Base-by-base conservation (phyloP, 331 rosid genomes). In the Malus hybrid region DNA sequence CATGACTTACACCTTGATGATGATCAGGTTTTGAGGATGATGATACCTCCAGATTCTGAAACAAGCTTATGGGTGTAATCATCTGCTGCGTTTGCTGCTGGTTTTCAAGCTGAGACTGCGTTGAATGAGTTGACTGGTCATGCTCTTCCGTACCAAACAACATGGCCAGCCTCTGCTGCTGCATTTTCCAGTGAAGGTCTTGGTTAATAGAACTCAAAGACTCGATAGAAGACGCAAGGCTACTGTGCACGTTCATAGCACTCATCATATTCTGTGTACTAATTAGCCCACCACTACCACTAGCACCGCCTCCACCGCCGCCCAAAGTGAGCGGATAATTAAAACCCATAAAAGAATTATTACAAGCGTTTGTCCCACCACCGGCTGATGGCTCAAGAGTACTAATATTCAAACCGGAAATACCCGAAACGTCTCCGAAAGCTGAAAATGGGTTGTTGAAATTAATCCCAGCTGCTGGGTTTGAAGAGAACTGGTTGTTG, bases 111-210 rank as follows among this genome's bases (percentile, higher is more conserved):
- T 79, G 60, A 56, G 28, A 48, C 30, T 81, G 84, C 56, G 67
- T 19, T 67, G 73, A 26, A 12, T 71, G 66, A 14, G 57, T 24
- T 33, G 48, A 33, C 67, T 73, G 69, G 7, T n/a, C 52, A 10
- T 73, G 69, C 6, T 66, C 77, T 20, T 14, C 58, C 3, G 50
- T 91, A 18, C 91, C 91, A 28, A 91, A 87, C 46, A 93, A 52
- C 96, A 76, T 76, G 18, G 97, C 70, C 28, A 93, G 81, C 52
- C 98, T 77, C 75, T 93, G 98, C 75, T 94, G 97, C 84, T 94
- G 99, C 12, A 94, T 72, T 79, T 92, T 94, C 96, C 96, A 90
- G 92, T 94, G 99, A 80, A 94, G 90, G 87, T 94, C 97, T 81
- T 92, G 99, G 85, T 94, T 94, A 11, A 94, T 92, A 8, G 95